Evolutionary conservation across 345 rosid species (phyloP), one percentile per base, ranked within the genome.

Genomic region (Carallia pectinifolia): DNA sequence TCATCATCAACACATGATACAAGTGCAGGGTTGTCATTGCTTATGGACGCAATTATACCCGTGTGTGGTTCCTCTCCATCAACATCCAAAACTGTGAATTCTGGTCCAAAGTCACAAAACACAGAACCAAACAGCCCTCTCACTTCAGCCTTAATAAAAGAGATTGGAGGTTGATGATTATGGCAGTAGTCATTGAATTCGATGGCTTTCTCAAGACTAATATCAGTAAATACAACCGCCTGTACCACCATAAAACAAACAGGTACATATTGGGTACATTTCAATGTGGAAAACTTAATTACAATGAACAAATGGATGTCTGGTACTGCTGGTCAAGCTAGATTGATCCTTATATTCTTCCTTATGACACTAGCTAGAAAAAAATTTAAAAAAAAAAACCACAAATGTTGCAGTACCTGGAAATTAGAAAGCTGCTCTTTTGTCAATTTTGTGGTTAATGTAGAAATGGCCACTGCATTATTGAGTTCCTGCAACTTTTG

Each of bases 1-100:
- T 95, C 99, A 81, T 95, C 99, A 23, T 95, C 99, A 58, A 95
- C 97, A 83, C 99, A 95, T 1, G 93, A 88, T 50, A 95, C 83
- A 64, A 95, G 85, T 0, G 97, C 96, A 61, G 90, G 87, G 70
- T 85, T 87, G 72, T 90, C 99, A 76, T 92, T 95, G 80, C 92
- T 86, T 72, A 95, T 85, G 61, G 97, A 91, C 1, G 99, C 99
- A 74, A 95, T 85, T 61, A 95, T 95, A 74, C 99, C 99, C 0
- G 97, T 90, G 75, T 86, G 96, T 12, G 97, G 97, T 44, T 92
- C 97, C 81, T 90, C 90, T 36, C 99, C 99, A 81, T 95, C 97
- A 73, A 87, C 97, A 82, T 95, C 99, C 8, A 85, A 66, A 63
- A 95, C 97, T 1, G 90, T 89, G 67, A 95, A 95, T 71, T 81